Evolutionary conservation across 2,329 filamentous ascomycete genomes (phyloP).

Genomic region (Cercospora sojina): DNA sequence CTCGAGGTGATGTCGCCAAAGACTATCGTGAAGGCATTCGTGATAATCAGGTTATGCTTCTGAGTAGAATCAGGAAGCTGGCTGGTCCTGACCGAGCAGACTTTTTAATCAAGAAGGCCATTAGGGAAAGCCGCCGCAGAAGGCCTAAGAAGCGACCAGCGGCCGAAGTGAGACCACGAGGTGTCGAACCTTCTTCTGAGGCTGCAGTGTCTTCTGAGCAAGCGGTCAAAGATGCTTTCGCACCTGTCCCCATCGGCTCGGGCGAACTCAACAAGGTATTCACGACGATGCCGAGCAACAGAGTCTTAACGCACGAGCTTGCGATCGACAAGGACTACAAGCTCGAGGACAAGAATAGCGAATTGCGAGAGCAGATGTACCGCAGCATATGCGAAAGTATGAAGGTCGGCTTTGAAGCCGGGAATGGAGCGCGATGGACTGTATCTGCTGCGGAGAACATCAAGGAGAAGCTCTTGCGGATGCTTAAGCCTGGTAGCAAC

Average conservation of each 20-base stretch:
- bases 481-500: constrained; percentile 68
- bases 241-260: constrained; percentile 28
- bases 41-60: constrained; percentile 75
- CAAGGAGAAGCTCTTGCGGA: constrained; percentile 67
- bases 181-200: constrained; percentile 41
- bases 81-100: constrained; percentile 71
- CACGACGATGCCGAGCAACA: constrained; percentile 68
- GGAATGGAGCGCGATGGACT: constrained; percentile 66
- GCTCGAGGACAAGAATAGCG: constrained; percentile 61
- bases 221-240: constrained; percentile 23
- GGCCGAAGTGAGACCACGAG: constrained; percentile 69
- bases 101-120: constrained; percentile 70
- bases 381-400: constrained; percentile 61
- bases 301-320: constrained; percentile 74
- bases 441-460: constrained; percentile 70
- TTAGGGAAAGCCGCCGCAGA: constrained; percentile 67
- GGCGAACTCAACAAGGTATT: constrained; percentile 55
- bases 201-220: constrained; percentile 22
- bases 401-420: constrained; percentile 61
- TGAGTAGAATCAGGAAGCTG: constrained; percentile 76
- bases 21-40: constrained; percentile 79
- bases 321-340: constrained; percentile 77
- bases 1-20: constrained; percentile 68
- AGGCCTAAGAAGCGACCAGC: constrained; percentile 64
- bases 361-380: constrained; percentile 59